These are phyloP conservation scores for Pholiota molesta DNA, from an alignment of 768 basidiomycete genomes.

Conservation along the genomic window DNA sequence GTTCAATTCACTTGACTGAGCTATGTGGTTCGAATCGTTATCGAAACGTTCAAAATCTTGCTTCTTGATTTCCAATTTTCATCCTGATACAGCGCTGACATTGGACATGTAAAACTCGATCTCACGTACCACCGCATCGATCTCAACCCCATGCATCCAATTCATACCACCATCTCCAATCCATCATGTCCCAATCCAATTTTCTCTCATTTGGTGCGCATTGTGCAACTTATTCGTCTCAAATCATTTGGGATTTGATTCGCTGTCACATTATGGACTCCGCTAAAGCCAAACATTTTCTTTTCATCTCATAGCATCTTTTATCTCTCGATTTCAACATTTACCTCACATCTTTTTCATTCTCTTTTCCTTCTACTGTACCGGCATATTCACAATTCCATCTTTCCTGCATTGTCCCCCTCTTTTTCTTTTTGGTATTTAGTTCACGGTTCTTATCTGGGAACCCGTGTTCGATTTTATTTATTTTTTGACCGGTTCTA, in stretches of 20 bases:
- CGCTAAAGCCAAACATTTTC: slow-evolving; percentile 13
- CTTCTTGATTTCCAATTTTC: neutral
- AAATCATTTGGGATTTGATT: neutral
- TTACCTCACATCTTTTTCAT: slow-evolving; percentile 14
- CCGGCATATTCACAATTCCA: slow-evolving; percentile 8
- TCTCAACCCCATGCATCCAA: neutral
- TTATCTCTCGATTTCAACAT: slow-evolving; percentile 15
- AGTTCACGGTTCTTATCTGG: neutral
- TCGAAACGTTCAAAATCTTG: neutral
- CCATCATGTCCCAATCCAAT: neutral
- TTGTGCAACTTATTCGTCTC: neutral
- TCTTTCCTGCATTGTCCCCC: slow-evolving; percentile 1
- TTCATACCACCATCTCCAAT: neutral
- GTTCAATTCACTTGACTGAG: neutral
- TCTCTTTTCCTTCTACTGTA: slow-evolving; percentile 1
- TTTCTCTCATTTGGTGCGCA: neutral
- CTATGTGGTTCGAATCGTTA: neutral
- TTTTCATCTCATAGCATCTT: slow-evolving; percentile 20
- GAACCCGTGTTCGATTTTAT: slow-evolving; percentile 5
- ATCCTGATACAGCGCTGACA: neutral
- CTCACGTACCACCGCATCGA: neutral
- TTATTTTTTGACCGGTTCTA: slow-evolving; percentile 5
- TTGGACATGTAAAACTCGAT: neutral
- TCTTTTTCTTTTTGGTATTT: neutral
- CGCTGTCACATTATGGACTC: slow-evolving; percentile 11